Evolutionary conservation across 2,329 filamentous ascomycete species (phyloP).

Genomic region (Hirsutella thompsonii): DNA sequence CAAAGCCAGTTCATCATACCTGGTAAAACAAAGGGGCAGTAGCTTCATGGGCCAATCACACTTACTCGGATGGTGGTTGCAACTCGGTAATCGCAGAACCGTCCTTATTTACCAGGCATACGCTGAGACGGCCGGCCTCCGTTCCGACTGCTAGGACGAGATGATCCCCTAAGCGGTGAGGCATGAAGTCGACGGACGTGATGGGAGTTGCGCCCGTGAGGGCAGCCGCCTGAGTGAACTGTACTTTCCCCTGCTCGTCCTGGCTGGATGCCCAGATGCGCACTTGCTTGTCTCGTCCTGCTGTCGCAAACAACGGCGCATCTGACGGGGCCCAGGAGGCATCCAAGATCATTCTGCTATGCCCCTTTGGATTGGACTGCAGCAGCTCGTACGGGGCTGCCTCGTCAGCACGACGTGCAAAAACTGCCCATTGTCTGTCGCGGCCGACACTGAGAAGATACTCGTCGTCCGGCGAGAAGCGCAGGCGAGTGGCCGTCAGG

Average conservation of each 20-base stretch:
- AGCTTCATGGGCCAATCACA: neutral
- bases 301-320: slow-evolving; percentile 61
- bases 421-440: slow-evolving; percentile 85
- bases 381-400: slow-evolving; percentile 39
- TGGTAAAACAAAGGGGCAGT: neutral
- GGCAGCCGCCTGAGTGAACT: slow-evolving; percentile 38
- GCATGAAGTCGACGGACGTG: slow-evolving; percentile 58
- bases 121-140: slow-evolving; percentile 35
- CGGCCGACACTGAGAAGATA: slow-evolving; percentile 79
- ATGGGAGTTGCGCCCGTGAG: slow-evolving; percentile 47
- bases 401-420: slow-evolving; percentile 35
- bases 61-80: slow-evolving; percentile 25
- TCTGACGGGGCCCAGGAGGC: slow-evolving; percentile 63
- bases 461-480: slow-evolving; percentile 63
- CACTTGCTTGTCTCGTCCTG: slow-evolving; percentile 77
- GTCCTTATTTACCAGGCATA: slow-evolving; percentile 27
- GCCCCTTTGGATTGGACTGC: slow-evolving; percentile 67
- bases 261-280: slow-evolving; percentile 48
- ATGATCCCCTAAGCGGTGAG: slow-evolving; percentile 15
- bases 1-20: too few species aligned
- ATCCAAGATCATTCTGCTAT: slow-evolving; percentile 85
- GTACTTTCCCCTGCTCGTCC: slow-evolving; percentile 16
- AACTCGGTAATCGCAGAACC: slow-evolving; percentile 24
- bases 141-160: slow-evolving; percentile 42
- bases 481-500: slow-evolving; percentile 70